These are phyloP conservation scores for Mycena sp. DNA, from an alignment of 1,284 basidiomycete genomes.

Conservation along the genomic window DNA sequence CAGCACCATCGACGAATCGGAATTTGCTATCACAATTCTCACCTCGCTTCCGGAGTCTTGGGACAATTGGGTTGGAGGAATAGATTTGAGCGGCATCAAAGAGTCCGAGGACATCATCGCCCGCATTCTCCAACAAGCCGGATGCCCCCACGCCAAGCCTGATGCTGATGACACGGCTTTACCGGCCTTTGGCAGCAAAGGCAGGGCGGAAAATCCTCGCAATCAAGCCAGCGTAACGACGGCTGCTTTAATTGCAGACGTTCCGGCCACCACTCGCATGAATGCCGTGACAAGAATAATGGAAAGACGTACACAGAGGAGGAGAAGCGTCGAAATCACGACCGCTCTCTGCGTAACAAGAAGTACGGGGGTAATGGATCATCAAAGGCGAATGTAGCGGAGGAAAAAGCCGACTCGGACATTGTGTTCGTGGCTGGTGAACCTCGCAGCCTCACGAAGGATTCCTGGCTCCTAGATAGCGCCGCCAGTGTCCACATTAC, in stretches of 20 bases:
- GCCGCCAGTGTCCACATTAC: not conserved
- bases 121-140: conserved; percentile 15
- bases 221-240: not conserved
- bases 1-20: conserved; percentile 1
- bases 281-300: conserved; percentile 12
- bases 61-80: conserved; percentile 11
- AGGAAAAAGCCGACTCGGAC: not conserved
- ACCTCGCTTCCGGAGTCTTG: conserved; percentile 9
- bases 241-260: conserved; percentile 15
- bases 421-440: not conserved
- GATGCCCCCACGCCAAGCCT: conserved; percentile 12
- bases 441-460: not conserved
- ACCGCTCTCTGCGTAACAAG: not conserved
- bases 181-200: not conserved
- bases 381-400: not conserved
- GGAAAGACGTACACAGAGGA: conserved; percentile 10
- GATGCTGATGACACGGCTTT: conserved; percentile 13
- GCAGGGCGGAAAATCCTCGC: not conserved
- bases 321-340: conserved; percentile 9
- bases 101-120: conserved; percentile 6
- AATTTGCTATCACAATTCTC: conserved; percentile 8
- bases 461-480: conserved; percentile 2
- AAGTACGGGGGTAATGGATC: not conserved
- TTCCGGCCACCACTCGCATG: not conserved
- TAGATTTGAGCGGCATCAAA: conserved; percentile 6